Evolutionary conservation across 2,329 filamentous ascomycete genomes (phyloP).

Genomic region (Pseudogymnoascus sp.): DNA sequence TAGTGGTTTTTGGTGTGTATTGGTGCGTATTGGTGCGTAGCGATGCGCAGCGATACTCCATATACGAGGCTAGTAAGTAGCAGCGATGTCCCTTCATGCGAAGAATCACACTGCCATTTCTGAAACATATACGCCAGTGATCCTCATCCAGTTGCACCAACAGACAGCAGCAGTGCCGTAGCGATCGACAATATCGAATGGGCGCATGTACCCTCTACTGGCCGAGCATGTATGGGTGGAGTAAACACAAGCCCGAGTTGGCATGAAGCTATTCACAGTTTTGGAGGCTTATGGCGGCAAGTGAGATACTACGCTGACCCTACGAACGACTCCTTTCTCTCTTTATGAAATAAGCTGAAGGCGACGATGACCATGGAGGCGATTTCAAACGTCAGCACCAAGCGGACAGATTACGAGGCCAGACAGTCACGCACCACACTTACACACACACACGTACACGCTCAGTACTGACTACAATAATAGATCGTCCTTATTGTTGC

Average conservation of each 20-base stretch:
- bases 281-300: background rate
- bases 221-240: background rate
- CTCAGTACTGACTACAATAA: background rate
- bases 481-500: background rate
- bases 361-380: background rate
- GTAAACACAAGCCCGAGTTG: background rate
- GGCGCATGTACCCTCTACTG: background rate
- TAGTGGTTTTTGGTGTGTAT: too few species aligned
- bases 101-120: background rate
- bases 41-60: background rate
- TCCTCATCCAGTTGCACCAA: background rate
- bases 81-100: background rate
- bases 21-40: too few species aligned
- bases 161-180: background rate
- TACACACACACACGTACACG: background rate
- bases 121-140: slow-evolving; percentile 1
- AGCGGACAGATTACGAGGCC: background rate
- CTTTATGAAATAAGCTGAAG: background rate
- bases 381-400: background rate
- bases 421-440: background rate
- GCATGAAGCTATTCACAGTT: slow-evolving; percentile 2
- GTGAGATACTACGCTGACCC: background rate
- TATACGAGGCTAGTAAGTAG: slow-evolving; percentile 1
- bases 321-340: background rate
- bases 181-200: background rate